Evolutionary conservation across 176 grass and related monocot genomes (phyloP).

Genomic region (Carex cristatella): DNA sequence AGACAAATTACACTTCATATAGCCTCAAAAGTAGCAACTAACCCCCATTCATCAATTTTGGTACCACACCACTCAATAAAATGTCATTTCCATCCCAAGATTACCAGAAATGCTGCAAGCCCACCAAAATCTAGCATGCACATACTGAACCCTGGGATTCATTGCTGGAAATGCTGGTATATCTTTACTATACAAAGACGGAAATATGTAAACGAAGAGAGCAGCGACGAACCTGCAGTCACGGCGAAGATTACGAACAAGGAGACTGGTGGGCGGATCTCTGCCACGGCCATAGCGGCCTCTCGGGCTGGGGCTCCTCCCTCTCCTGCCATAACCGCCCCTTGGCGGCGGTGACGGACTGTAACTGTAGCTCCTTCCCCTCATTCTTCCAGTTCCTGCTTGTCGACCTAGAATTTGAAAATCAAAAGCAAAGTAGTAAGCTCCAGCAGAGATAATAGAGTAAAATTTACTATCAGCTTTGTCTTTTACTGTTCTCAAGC

Average conservation of each 20-base stretch:
- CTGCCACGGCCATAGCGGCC: conserved; percentile 39
- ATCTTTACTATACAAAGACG: neutral
- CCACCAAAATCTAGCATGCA: neutral
- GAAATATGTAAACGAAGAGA: neutral
- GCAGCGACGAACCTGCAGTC: conserved; percentile 45
- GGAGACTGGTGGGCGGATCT: conserved; percentile 78
- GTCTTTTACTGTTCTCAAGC: neutral
- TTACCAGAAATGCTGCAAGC: neutral
- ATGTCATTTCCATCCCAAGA: neutral
- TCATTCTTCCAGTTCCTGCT: neutral
- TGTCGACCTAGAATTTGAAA: neutral
- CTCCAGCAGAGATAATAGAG: neutral
- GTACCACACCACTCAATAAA: neutral
- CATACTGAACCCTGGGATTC: neutral
- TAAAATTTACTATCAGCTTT: neutral
- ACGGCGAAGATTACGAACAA: conserved; percentile 72
- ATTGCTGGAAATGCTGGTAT: neutral
- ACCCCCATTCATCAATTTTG: neutral
- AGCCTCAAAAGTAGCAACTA: neutral
- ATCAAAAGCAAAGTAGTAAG: neutral
- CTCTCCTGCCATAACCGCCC: conserved; percentile 55
- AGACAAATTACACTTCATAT: neutral
- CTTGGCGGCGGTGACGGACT: conserved; percentile 57
- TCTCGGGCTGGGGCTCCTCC: conserved; percentile 62
- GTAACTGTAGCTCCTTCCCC: conserved; percentile 66